Base-by-base conservation (phyloP, 75 land plant genomes). In the Larix kaempferi region DNA sequence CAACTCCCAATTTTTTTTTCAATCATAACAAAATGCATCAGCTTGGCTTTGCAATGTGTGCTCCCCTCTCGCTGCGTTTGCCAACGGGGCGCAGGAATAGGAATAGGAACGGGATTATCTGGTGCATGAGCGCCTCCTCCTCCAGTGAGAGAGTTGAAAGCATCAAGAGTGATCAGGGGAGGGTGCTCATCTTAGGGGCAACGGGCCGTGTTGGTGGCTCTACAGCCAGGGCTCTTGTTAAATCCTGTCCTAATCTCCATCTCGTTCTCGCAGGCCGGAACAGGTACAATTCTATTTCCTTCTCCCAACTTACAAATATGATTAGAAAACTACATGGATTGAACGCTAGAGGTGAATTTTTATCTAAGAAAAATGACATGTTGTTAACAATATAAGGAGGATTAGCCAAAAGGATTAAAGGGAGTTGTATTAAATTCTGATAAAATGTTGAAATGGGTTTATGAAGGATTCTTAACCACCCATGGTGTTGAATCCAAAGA, bases 161-260 rank as follows among this genome's bases (percentile, higher is more conserved):
- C 39, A 41, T 11, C 16, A 39, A 39, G 37, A 69, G 5, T 17
- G 56, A 74, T 33, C 77, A 81, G 2, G 49, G 79, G 27, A 83
- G 82, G 74, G 92, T 95, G 21, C 37, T 95, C 67, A 80, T 95
- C 39, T 49, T 95, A 59, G 98, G 98, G 6, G 98, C 94, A 3
- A 93, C 98, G 6, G 98, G 98, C 1, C 84, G 95, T 22, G 98
- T 95, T 33, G 98, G 98, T 2, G 89, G 89, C 57, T 93, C 96
- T 73, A 88, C 96, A n/a, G 92, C 96, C 64, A 44, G 79, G 11
- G 96, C 94, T 22, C 90, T 95, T 63, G 89, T 91, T 57, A 80
- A 82, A 62, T 64, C 84, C 77, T 82, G 84, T 71, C 92, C 93
- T 64, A 81, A 81, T 58, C 88, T 95, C 39, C 90, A 79, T 11